Conservation (phyloP, 2,329 filamentous ascomycete genomes). For the Cephalotrichum gorgonifer region DNA sequence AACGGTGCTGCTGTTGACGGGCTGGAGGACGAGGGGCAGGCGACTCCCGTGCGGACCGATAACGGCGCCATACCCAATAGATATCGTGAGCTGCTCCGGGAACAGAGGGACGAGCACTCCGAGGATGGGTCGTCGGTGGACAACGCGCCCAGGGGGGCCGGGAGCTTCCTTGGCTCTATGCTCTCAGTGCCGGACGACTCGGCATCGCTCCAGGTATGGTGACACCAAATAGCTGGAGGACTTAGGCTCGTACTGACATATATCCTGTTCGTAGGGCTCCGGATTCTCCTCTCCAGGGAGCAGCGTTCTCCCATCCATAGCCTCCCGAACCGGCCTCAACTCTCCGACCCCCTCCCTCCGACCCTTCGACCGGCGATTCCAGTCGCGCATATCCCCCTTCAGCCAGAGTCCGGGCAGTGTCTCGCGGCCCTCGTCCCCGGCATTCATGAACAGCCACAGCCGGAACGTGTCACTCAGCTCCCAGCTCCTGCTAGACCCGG, state of each 20-base stretch:
- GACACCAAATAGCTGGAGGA: neutral
- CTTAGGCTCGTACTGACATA: slow-evolving; percentile 9
- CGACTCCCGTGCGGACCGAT: neutral
- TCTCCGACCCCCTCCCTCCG: slow-evolving; percentile 76
- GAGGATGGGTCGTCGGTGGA: slow-evolving; percentile 37
- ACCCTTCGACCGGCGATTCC: slow-evolving; percentile 91
- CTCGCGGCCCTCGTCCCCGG: slow-evolving; percentile 66
- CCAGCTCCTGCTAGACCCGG: slow-evolving; percentile 49
- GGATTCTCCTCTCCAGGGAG: slow-evolving; percentile 59
- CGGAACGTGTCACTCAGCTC: slow-evolving; percentile 72
- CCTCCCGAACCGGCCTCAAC: slow-evolving; percentile 51
- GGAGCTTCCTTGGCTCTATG: slow-evolving; percentile 59
- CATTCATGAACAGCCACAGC: slow-evolving; percentile 66
- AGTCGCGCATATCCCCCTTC: slow-evolving; percentile 64
- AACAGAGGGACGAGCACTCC: slow-evolving; percentile 16
- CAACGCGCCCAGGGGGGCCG: slow-evolving; percentile 16
- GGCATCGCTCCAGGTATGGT: slow-evolving; percentile 66
- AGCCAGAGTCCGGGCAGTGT: slow-evolving; percentile 24
- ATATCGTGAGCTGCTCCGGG: slow-evolving; percentile 33
- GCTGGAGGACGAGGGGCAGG: neutral
- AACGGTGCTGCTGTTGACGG: neutral
- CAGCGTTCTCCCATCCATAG: slow-evolving; percentile 59
- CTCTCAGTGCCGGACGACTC: slow-evolving; percentile 73
- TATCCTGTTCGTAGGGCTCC: slow-evolving; percentile 39
- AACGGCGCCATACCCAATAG: slow-evolving; percentile 21